These are phyloP conservation scores for Aleurites moluccanus DNA, from an alignment of 441 rosid species.

Conservation along the genomic window DNA sequence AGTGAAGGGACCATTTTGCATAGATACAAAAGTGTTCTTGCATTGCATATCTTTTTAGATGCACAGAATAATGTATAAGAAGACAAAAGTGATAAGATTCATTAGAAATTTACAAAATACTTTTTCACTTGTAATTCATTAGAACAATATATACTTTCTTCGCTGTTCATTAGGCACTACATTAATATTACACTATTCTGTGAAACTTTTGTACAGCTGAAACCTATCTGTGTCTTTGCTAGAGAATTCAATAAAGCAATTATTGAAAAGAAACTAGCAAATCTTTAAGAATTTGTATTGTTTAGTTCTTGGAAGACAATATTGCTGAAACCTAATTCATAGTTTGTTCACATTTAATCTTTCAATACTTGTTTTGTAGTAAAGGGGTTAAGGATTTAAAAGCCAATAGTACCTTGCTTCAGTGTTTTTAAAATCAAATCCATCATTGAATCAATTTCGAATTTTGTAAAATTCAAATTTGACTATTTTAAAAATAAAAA, in stretches of 20 bases:
- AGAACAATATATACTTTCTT: not conserved
- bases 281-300: not conserved
- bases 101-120: not conserved
- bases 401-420: too few species aligned
- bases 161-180: not conserved
- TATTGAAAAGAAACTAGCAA: not conserved
- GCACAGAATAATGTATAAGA: not conserved
- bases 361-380: too few species aligned
- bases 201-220: not conserved
- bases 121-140: not conserved
- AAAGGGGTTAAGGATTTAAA: too few species aligned
- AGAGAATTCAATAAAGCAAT: not conserved
- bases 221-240: not conserved
- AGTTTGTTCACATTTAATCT: too few species aligned
- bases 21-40: not conserved
- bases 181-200: not conserved
- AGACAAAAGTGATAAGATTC: conserved; percentile 1
- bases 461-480: too few species aligned
- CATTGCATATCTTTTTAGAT: not conserved
- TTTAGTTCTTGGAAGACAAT: not conserved
- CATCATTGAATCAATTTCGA: too few species aligned
- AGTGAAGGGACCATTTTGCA: not conserved
- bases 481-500: too few species aligned
- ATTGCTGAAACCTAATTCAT: not conserved
- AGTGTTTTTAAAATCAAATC: too few species aligned